Evolutionary conservation across 1,284 basidiomycete species (phyloP), one percentile per base, ranked within the genome.

Genomic region (Porodaedalea pini): DNA sequence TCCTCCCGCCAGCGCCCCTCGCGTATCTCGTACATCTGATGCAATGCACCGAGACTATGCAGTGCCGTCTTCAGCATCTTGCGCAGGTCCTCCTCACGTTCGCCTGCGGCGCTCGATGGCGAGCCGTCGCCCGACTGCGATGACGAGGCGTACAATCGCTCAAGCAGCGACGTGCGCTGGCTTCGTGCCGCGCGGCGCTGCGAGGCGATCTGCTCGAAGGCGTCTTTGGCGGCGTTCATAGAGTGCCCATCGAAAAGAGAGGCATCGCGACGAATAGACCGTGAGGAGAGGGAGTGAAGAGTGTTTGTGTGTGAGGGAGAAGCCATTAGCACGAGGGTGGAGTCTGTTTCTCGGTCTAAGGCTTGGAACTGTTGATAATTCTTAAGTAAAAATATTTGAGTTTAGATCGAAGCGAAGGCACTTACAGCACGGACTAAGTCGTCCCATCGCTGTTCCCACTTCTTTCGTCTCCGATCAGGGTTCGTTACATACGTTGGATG

Each of bases 391-490:
- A 62, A 25, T 66, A 64, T 48, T 53, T 55, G 58, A 59, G 44
- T 53, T 57, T 23, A 21, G 44, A 34, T 36, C 13, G 3, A 45
- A 36, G 54, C 53, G 47, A 27, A 53, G 40, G 34, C 8, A 73
- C 76, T 68, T 62, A 90, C 88, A 57, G 85, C 83, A 67, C 87
- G 85, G 27, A 81, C 75, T 29, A 91, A 70, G 10, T 79, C 78
- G 58, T 88, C 86, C 88, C 88, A 90, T 17, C 82, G 80, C 47
- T 79, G 74, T 58, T 89, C 86, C 82, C 85, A 91, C 60, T 82
- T 76, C 61, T 85, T 71, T 51, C 84, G 76, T 54, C 88, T 72
- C 69, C 86, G 88, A 62, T 84, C 83, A 45, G 78, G 68, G 67
- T 83, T 85, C 56, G 73, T 77, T 52, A 90, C 76, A 67, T 80